Evolutionary conservation across 257 asterid species (phyloP).

Genomic region (Rauvolfia tetraphylla): DNA sequence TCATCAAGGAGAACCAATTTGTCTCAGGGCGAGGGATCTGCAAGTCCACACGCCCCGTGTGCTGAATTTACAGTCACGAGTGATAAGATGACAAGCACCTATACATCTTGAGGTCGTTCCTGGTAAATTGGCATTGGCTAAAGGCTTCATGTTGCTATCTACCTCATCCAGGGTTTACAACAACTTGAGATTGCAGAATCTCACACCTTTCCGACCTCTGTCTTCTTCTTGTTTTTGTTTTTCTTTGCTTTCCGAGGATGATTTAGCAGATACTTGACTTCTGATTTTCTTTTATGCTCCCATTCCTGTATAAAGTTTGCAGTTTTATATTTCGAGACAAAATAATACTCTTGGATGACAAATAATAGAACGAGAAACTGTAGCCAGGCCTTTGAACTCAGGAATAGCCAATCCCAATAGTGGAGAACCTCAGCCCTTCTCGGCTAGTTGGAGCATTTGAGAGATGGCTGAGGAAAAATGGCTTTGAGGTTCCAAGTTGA

Average conservation of each 20-base stretch:
- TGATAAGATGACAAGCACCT: background rate
- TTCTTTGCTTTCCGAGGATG: background rate
- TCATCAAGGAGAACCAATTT: conserved; percentile 2
- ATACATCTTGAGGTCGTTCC: background rate
- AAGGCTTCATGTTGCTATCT: background rate
- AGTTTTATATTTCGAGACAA: background rate
- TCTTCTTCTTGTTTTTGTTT: background rate
- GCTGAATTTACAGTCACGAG: background rate
- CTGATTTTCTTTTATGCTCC: background rate
- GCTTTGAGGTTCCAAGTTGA: background rate
- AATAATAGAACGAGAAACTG: background rate
- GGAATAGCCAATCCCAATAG: background rate
- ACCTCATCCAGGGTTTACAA: background rate
- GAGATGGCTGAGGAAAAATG: background rate
- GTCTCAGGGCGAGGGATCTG: background rate
- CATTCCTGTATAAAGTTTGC: background rate
- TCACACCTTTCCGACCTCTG: background rate
- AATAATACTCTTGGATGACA: background rate
- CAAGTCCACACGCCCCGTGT: background rate
- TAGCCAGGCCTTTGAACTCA: background rate
- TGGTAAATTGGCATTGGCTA: background rate
- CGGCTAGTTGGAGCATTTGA: background rate
- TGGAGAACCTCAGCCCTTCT: background rate
- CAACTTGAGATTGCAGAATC: background rate
- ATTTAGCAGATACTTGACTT: background rate